Conservation (phyloP, 2,329 filamentous ascomycete species). For the Hymenoscyphus fraxineus region DNA sequence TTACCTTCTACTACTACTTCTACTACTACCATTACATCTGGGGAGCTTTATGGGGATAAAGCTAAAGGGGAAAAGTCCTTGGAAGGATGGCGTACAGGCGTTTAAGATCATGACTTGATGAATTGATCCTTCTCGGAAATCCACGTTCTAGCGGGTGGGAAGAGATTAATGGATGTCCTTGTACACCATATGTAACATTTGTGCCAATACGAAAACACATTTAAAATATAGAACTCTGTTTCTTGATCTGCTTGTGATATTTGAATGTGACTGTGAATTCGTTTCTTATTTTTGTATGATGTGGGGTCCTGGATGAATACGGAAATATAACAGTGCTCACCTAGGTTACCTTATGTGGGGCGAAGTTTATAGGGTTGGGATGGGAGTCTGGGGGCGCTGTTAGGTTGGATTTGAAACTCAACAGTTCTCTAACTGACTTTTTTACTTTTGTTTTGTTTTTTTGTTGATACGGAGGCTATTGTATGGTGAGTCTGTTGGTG, state of each 20-base stretch:
- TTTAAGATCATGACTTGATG: conserved; percentile 17
- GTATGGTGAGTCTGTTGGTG: no score
- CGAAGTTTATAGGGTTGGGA: no score
- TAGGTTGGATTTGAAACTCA: no score
- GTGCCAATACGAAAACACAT: conserved; percentile 3
- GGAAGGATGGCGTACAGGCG: conserved; percentile 30
- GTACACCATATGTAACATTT: conserved; percentile 25
- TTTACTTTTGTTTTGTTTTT: no score
- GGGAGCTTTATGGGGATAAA: conserved; percentile 7
- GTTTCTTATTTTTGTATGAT: not conserved
- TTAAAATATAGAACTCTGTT: not conserved
- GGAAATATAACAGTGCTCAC: not conserved
- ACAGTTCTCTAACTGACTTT: no score
- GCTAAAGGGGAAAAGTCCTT: conserved; percentile 30
- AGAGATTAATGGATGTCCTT: conserved; percentile 8
- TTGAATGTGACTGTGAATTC: not conserved
- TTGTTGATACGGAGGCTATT: no score
- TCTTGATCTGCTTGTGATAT: not conserved
- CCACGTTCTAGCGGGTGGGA: conserved; percentile 17
- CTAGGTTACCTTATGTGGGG: no score
- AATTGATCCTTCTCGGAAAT: not conserved
- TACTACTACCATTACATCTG: not conserved
- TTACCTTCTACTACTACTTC: conserved; percentile 10
- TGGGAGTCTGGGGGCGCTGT: no score
- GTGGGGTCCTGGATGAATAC: not conserved